Evolutionary conservation across 345 rosid species (phyloP).

Genomic region (Salix dunnii): DNA sequence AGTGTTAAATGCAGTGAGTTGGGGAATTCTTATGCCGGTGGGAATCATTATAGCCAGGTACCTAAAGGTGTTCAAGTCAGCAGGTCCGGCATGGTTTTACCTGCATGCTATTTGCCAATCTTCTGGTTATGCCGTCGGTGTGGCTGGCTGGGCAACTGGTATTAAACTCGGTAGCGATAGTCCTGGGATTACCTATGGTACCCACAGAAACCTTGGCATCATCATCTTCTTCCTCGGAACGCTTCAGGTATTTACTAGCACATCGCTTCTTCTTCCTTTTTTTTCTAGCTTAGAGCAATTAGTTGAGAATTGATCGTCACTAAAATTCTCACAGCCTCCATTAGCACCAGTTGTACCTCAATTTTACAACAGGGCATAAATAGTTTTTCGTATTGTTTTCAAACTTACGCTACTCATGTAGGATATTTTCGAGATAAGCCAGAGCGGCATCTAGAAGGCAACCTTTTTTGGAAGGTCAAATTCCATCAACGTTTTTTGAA

Average conservation of each 20-base stretch:
- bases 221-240: conserved; percentile 64
- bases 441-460: not conserved
- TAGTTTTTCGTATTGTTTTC: not conserved
- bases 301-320: not conserved
- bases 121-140: conserved; percentile 70
- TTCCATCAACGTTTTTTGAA: not conserved
- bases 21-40: conserved; percentile 77
- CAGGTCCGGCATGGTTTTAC: conserved; percentile 87
- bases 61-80: conserved; percentile 68
- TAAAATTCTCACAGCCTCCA: too few relatives aligned
- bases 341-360: too few relatives aligned
- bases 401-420: not conserved
- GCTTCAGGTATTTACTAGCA: conserved; percentile 54
- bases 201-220: conserved; percentile 73
- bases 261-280: not conserved
- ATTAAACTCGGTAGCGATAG: conserved; percentile 63
- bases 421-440: not conserved
- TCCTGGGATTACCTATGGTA: conserved; percentile 28
- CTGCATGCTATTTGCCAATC: conserved; percentile 69
- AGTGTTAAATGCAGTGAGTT: conserved; percentile 72
- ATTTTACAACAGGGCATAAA: not conserved
- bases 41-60: conserved; percentile 82
- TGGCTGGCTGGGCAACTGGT: conserved; percentile 88
- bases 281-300: not conserved
- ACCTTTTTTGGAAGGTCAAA: not conserved